These are phyloP conservation scores for Agapanthus africanus DNA, from an alignment of 106 monocot species.

Conservation along the genomic window DNA sequence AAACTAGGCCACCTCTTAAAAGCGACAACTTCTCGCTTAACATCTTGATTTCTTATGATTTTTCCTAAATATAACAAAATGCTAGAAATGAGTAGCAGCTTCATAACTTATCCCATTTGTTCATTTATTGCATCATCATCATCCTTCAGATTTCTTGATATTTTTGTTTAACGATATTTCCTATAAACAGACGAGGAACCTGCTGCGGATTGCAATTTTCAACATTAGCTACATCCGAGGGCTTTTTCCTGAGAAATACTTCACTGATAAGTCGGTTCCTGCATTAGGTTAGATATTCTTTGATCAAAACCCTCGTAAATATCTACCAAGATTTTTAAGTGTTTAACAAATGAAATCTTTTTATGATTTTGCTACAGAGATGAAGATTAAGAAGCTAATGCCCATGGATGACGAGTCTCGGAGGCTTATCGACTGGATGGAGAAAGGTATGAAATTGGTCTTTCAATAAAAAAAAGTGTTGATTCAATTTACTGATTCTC, in stretches of 20 bases:
- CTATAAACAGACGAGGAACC: constrained; percentile 72
- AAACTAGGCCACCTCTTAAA: no score
- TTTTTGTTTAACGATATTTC: constrained; percentile 8
- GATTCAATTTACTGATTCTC: no score
- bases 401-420: constrained; percentile 86
- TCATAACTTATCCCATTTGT: no score
- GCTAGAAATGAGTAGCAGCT: no score
- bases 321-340: neutral
- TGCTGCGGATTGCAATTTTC: constrained; percentile 92
- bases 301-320: neutral
- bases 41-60: no score
- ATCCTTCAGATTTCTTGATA: no score
- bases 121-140: no score
- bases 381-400: constrained; percentile 99
- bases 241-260: constrained; percentile 94
- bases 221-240: constrained; percentile 99
- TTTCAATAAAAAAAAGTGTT: neutral
- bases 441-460: constrained; percentile 63
- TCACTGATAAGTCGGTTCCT: constrained; percentile 93
- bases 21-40: no score
- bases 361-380: constrained; percentile 53
- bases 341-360: neutral
- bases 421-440: constrained; percentile 98
- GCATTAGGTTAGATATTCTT: constrained; percentile 55
- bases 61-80: no score